These are phyloP conservation scores for Ramaria sp. DNA, from an alignment of 768 basidiomycete genomes.

Conservation along the genomic window DNA sequence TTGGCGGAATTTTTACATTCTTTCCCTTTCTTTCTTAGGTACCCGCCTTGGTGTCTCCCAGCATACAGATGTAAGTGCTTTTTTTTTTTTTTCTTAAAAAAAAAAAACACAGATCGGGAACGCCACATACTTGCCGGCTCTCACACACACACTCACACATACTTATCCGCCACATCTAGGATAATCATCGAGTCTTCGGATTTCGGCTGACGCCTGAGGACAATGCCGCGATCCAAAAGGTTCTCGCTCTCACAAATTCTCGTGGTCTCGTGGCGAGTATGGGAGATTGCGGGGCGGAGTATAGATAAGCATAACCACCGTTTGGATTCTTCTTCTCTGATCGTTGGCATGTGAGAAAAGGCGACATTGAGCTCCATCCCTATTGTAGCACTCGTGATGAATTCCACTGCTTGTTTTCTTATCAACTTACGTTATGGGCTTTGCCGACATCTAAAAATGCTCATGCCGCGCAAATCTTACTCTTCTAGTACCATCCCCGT, in stretches of 20 bases:
- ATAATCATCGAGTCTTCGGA: slow-evolving; percentile 53
- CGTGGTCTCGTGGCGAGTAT: slow-evolving; percentile 52
- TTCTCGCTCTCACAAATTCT: slow-evolving; percentile 52
- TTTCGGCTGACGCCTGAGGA: slow-evolving; percentile 49
- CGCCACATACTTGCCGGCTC: slow-evolving; percentile 3
- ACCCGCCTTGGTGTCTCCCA: slow-evolving; percentile 66
- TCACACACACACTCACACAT: background rate
- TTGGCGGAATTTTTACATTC: no score
- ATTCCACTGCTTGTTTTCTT: no score
- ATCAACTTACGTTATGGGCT: no score
- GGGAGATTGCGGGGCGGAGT: slow-evolving; percentile 81
- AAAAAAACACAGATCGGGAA: background rate
- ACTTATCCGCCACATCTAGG: slow-evolving; percentile 18
- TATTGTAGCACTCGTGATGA: no score
- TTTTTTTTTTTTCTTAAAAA: no score
- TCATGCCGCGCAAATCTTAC: no score
- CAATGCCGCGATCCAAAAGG: slow-evolving; percentile 46
- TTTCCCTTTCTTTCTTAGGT: slow-evolving; percentile 40
- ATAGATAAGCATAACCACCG: slow-evolving; percentile 33
- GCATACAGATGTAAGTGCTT: slow-evolving; percentile 31
- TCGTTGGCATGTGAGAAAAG: background rate
- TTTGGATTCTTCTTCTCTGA: background rate
- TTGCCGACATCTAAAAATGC: no score
- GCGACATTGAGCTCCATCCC: background rate
- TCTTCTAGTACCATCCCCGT: no score